These are phyloP conservation scores for Rubus idaeus DNA, from an alignment of 306 rosid species.

Conservation along the genomic window DNA sequence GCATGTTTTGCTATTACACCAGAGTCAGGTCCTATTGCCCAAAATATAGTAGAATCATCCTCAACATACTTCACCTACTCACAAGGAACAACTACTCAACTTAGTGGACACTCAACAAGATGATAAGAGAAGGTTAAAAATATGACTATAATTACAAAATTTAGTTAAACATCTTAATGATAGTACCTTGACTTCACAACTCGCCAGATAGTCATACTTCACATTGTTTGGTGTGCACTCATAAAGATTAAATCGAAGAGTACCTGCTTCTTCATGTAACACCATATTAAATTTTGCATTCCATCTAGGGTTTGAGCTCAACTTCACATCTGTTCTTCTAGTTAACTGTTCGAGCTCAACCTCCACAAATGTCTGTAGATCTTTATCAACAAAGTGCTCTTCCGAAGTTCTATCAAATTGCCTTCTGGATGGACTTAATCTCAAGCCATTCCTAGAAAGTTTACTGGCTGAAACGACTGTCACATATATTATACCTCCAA, in stretches of 20 bases:
- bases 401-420: constrained; percentile 51
- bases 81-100: constrained; percentile 22
- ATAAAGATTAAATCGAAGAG: constrained; percentile 68
- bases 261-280: constrained; percentile 77
- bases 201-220: constrained; percentile 81
- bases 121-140: not conserved
- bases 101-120: constrained; percentile 25
- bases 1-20: constrained; percentile 77
- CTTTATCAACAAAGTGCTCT: constrained; percentile 52
- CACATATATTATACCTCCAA: constrained; percentile 78
- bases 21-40: constrained; percentile 88
- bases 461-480: constrained; percentile 77
- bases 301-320: constrained; percentile 85
- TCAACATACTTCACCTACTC: constrained; percentile 77
- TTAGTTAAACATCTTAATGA: not conserved
- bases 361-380: constrained; percentile 84
- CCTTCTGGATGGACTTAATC: constrained; percentile 56
- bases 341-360: constrained; percentile 81
- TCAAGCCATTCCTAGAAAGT: constrained; percentile 65
- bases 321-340: constrained; percentile 63
- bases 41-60: constrained; percentile 88
- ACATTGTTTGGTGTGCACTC: constrained; percentile 62
- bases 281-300: constrained; percentile 92
- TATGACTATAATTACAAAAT: constrained; percentile 5
- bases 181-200: constrained; percentile 89